Conservation (phyloP, 345 rosid species). For the Salix dunnii region DNA sequence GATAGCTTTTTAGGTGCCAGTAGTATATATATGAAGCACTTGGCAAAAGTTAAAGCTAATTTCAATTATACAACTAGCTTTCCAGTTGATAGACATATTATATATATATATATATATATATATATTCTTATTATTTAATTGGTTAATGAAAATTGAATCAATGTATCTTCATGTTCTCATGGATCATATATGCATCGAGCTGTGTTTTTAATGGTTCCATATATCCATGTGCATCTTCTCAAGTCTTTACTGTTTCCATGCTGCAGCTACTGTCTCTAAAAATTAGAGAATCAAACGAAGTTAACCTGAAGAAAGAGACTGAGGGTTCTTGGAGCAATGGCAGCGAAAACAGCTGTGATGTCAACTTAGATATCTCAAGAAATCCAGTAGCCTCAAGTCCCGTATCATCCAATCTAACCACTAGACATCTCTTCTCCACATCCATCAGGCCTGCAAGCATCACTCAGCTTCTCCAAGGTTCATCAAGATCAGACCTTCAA, state of each 20-base stretch:
- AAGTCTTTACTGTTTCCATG: too few relatives aligned
- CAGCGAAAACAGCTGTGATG: constrained; percentile 55
- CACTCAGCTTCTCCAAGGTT: constrained; percentile 43
- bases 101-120: too few relatives aligned
- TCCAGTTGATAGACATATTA: constrained; percentile 20
- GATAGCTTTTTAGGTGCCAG: constrained; percentile 16
- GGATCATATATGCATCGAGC: too few relatives aligned
- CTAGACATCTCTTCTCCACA: constrained; percentile 47
- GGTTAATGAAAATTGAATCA: neutral
- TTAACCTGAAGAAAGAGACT: constrained; percentile 49
- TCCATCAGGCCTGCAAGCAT: constrained; percentile 47
- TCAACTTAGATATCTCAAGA: constrained; percentile 49
- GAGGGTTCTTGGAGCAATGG: constrained; percentile 75
- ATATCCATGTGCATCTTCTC: too few relatives aligned
- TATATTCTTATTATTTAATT: too few relatives aligned
- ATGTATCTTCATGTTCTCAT: neutral
- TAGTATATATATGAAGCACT: constrained; percentile 18
- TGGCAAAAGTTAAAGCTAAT: constrained; percentile 13
- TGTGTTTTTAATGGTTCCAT: too few relatives aligned
- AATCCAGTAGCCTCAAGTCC: constrained; percentile 41
- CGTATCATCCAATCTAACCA: constrained; percentile 33
- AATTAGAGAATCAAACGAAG: constrained; percentile 48
- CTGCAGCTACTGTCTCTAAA: constrained; percentile 55
- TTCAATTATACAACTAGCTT: constrained; percentile 7
- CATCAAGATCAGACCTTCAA: constrained; percentile 44